These are phyloP conservation scores for Populus tremula DNA, from an alignment of 345 rosid species.

Conservation along the genomic window DNA sequence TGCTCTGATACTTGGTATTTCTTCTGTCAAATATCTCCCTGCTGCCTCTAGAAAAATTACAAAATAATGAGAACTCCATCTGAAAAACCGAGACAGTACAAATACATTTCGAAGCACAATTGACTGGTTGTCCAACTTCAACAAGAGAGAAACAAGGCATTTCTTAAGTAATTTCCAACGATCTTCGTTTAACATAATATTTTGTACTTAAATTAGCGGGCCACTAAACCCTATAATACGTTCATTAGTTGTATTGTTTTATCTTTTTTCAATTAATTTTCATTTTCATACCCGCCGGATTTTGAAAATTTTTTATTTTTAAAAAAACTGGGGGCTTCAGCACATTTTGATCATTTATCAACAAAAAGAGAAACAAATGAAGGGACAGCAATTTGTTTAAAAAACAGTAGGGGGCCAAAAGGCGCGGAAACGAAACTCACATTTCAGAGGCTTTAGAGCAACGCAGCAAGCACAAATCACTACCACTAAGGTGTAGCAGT, in stretches of 20 bases:
- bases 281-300: too few species aligned
- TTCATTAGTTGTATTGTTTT: too few species aligned
- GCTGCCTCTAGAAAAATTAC: not conserved
- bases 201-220: not conserved
- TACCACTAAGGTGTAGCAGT: conserved; percentile 5
- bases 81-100: too few species aligned
- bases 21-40: not conserved
- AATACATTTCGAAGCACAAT: not conserved
- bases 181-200: not conserved
- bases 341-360: too few species aligned
- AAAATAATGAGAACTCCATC: not conserved
- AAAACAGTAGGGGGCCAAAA: too few species aligned
- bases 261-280: too few species aligned
- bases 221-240: not conserved
- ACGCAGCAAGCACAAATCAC: not conserved
- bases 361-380: too few species aligned
- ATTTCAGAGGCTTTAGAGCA: not conserved
- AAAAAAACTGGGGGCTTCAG: too few species aligned
- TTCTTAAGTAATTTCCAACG: not conserved
- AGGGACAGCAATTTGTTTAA: not conserved
- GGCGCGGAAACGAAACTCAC: too few species aligned
- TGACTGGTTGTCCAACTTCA: too few species aligned
- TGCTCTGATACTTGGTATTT: too few species aligned
- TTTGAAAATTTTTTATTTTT: too few species aligned
- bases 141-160: not conserved